A percentile compares a stretch with the other conserved stretches of the same genome.
Conservation (phyloP, 2,329 filamentous ascomycete species). For the Penicillium hesseltinei region DNA sequence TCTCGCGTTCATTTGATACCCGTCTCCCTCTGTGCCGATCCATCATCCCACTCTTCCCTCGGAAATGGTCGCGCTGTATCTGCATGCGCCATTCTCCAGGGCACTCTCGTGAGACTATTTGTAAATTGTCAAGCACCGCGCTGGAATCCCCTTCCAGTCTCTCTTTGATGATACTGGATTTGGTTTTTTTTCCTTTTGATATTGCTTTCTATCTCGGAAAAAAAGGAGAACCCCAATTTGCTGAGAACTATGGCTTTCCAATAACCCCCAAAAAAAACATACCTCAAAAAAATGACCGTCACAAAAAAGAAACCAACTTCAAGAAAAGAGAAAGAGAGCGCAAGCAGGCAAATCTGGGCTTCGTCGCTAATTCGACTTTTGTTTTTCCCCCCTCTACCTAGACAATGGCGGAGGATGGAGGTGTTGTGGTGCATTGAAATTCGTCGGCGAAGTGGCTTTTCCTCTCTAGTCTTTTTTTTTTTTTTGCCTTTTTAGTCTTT, state of each 20-base stretch:
- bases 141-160: conserved; percentile 10
- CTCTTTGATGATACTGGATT: conserved; percentile 16
- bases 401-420: conserved; percentile 36
- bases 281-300: conserved; percentile 7
- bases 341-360: conserved; percentile 31
- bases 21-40: conserved; percentile 31
- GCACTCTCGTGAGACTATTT: conserved; percentile 16
- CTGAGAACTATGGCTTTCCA: conserved; percentile 8
- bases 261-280: not conserved
- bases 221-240: conserved; percentile 12
- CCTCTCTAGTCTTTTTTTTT: conserved; percentile 17
- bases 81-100: conserved; percentile 6
- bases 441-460: conserved; percentile 36
- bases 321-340: conserved; percentile 26
- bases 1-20: conserved; percentile 40
- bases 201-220: conserved; percentile 12
- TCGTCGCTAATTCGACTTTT: conserved; percentile 27
- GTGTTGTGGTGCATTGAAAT: conserved; percentile 40
- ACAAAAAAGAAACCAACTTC: conserved; percentile 17
- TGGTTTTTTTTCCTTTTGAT: conserved; percentile 12
- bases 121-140: conserved; percentile 24
- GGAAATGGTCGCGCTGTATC: conserved; percentile 7
- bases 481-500: conserved; percentile 26
- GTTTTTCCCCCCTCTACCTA: conserved; percentile 35
- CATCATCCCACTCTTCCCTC: conserved; percentile 16